phyloP scores from a whole-genome alignment of 78 protist genomes.

The Tieghemostelium lacteum region DNA sequence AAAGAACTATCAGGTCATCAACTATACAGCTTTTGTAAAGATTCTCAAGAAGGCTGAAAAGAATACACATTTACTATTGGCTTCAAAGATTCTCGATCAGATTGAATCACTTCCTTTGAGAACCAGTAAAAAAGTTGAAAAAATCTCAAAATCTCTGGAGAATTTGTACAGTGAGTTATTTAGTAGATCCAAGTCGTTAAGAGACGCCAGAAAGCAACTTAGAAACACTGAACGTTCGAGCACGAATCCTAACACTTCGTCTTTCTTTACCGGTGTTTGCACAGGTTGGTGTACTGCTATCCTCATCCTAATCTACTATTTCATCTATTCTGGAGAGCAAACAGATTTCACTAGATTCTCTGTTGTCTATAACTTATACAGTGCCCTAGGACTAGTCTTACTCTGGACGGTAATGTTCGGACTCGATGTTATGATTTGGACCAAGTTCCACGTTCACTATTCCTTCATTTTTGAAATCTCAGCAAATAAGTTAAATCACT shows the following conservation, averaged over 20 bases:
- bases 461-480: conserved; percentile 67
- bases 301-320: conserved; percentile 31
- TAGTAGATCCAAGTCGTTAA: conserved; percentile 21
- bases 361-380: conserved; percentile 23
- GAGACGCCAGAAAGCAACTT: conserved; percentile 67
- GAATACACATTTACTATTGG: conserved; percentile 16
- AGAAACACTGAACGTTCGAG: conserved; percentile 14
- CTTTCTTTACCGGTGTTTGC: conserved; percentile 66
- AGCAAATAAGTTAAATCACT: conserved; percentile 8
- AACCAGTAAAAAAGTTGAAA: conserved; percentile 39
- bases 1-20: conserved; percentile 65
- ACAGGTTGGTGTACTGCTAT: conserved; percentile 64
- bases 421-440: conserved; percentile 63
- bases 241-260: not conserved
- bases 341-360: conserved; percentile 35
- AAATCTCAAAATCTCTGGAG: conserved; percentile 17
- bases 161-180: conserved; percentile 35
- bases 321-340: conserved; percentile 45
- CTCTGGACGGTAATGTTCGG: conserved; percentile 67
- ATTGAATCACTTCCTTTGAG: conserved; percentile 8
- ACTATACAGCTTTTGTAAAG: conserved; percentile 52
- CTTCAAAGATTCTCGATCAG: not conserved
- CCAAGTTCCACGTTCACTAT: conserved; percentile 64
- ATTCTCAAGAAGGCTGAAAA: conserved; percentile 66
- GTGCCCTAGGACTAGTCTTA: conserved; percentile 26